phyloP scores from a whole-genome alignment of 164 flowering plant species.

The Buxus sempervirens region DNA sequence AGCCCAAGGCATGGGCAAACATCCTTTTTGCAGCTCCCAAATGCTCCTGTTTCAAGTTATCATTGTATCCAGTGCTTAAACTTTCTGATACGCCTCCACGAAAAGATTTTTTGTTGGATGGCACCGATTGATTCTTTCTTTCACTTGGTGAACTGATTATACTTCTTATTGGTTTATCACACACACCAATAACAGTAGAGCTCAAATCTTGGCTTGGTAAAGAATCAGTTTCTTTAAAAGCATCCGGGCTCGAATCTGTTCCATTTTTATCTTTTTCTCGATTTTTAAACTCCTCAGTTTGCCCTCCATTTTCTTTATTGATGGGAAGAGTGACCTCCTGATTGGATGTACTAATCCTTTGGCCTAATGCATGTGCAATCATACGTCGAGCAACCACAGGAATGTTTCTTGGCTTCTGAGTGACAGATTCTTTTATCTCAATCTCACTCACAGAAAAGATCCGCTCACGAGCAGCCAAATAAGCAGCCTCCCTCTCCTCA shows the following conservation, averaged over 20 bases:
- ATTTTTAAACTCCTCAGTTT: slow-evolving; percentile 6
- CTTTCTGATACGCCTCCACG: slow-evolving; percentile 14
- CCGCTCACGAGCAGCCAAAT: slow-evolving; percentile 80
- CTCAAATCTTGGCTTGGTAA: slow-evolving; percentile 14
- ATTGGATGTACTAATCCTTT: slow-evolving; percentile 29
- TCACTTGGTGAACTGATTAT: slow-evolving; percentile 5
- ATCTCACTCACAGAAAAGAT: slow-evolving; percentile 54
- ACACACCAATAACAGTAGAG: neutral
- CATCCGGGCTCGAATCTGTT: slow-evolving; percentile 5
- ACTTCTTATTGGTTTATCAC: slow-evolving; percentile 8
- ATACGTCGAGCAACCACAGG: slow-evolving; percentile 92
- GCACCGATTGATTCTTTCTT: slow-evolving; percentile 15
- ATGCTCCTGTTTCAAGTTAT: slow-evolving; percentile 42
- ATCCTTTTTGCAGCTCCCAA: slow-evolving; percentile 87
- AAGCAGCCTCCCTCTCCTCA: slow-evolving; percentile 79
- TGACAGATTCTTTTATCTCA: slow-evolving; percentile 31
- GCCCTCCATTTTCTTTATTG: slow-evolving; percentile 3
- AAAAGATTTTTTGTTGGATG: slow-evolving; percentile 6
- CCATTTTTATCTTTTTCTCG: slow-evolving; percentile 16
- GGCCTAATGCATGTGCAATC: slow-evolving; percentile 94
- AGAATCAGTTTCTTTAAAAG: slow-evolving; percentile 11
- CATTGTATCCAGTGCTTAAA: slow-evolving; percentile 28
- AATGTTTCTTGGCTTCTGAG: slow-evolving; percentile 55
- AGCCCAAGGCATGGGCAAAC: slow-evolving; percentile 81
- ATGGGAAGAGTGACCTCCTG: slow-evolving; percentile 14